phyloP scores from a whole-genome alignment of 805 yeast species.

The Candida coquimbonensis region DNA sequence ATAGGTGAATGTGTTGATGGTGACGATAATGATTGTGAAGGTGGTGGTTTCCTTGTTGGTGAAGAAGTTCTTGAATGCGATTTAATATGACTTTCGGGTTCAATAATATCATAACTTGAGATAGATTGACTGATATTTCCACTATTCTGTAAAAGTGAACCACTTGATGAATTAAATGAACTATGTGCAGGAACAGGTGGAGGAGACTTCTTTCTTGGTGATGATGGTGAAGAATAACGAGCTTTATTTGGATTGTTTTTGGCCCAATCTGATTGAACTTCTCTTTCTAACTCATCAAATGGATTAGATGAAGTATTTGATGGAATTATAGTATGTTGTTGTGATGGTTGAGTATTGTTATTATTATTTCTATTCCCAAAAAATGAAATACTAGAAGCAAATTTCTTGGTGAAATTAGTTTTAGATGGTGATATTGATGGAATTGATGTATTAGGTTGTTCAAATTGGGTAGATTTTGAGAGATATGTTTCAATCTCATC shows the following conservation, averaged over 20 bases:
- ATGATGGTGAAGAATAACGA: neutral
- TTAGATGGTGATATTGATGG: neutral
- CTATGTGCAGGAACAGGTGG: constrained; percentile 25
- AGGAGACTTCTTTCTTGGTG: constrained; percentile 7
- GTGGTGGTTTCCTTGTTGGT: constrained; percentile 19
- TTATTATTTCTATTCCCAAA: neutral
- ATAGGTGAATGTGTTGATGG: neutral
- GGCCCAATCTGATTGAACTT: constrained; percentile 27
- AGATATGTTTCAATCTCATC: neutral
- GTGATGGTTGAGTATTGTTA: neutral
- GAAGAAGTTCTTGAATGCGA: neutral
- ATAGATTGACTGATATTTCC: constrained; percentile 1
- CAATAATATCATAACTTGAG: constrained; percentile 14
- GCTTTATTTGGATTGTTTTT: constrained; percentile 10
- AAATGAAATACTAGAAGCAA: constrained; percentile 8
- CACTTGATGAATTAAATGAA: constrained; percentile 4
- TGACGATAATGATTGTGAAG: constrained; percentile 9
- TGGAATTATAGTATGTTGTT: neutral
- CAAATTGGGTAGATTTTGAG: neutral
- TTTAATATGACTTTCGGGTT: constrained; percentile 7
- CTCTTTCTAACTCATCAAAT: constrained; percentile 28
- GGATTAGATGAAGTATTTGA: constrained; percentile 11
- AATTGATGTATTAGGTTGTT: neutral
- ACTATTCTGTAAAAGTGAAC: constrained; percentile 9
- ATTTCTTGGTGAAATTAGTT: constrained; percentile 11